These are phyloP conservation scores for Lachancea thermotolerans DNA, from an alignment of 805 yeast genomes.

Conservation along the genomic window DNA sequence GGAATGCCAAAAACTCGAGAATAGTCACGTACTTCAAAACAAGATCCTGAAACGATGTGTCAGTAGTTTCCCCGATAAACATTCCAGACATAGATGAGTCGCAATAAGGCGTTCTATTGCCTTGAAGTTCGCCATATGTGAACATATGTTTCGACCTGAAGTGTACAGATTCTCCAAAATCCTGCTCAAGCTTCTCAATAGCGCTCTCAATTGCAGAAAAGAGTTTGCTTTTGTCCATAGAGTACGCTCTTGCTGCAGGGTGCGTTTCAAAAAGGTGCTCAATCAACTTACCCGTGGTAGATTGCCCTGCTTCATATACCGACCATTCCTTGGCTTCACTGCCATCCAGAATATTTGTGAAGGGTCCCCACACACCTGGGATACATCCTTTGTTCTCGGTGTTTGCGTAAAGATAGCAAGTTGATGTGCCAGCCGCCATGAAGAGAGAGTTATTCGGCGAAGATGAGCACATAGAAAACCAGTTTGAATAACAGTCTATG, in stretches of 20 bases:
- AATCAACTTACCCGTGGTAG: slow-evolving; percentile 50
- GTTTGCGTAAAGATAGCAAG: slow-evolving; percentile 42
- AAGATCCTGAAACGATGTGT: slow-evolving; percentile 30
- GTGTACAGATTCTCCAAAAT: slow-evolving; percentile 17
- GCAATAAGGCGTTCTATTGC: slow-evolving; percentile 52
- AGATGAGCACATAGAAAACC: slow-evolving; percentile 36
- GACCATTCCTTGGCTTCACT: slow-evolving; percentile 9
- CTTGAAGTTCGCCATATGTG: slow-evolving; percentile 50
- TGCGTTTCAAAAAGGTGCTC: slow-evolving; percentile 42
- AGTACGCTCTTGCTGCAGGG: slow-evolving; percentile 24
- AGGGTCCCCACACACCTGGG: slow-evolving; percentile 60
- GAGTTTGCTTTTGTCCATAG: slow-evolving; percentile 10
- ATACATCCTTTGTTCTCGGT: slow-evolving; percentile 11
- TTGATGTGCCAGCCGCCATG: slow-evolving; percentile 58
- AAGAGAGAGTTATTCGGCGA: slow-evolving; percentile 29
- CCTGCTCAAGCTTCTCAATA: slow-evolving; percentile 13
- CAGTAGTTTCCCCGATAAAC: slow-evolving; percentile 42
- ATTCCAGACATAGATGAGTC: slow-evolving; percentile 45
- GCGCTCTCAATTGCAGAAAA: slow-evolving; percentile 21
- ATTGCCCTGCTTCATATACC: slow-evolving; percentile 51
- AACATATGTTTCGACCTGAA: slow-evolving; percentile 33
- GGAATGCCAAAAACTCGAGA: slow-evolving; percentile 47
- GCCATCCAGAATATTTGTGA: slow-evolving; percentile 30
- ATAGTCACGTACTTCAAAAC: slow-evolving; percentile 39
- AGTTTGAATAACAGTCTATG: slow-evolving; percentile 55